A percentile compares a stretch with the other conserved stretches of the same genome.
Conservation (phyloP, 345 rosid species). For the Laguncularia racemosa region DNA sequence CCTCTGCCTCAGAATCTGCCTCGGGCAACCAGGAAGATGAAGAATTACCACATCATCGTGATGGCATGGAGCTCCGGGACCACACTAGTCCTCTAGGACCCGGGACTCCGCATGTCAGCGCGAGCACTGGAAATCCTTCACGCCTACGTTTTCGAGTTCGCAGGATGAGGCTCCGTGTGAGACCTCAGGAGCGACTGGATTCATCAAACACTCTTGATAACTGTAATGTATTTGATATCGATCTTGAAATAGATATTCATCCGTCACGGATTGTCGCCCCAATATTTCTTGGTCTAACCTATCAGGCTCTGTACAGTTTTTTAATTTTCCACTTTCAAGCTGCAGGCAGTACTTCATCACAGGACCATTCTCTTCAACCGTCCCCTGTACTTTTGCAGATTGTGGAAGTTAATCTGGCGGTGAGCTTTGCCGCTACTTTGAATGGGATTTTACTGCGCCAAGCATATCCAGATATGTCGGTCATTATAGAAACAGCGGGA, state of each 20-base stretch:
- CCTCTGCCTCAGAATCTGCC: no score
- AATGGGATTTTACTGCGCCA: constrained; percentile 5
- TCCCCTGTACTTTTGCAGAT: background rate
- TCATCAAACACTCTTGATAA: no score
- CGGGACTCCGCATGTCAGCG: no score
- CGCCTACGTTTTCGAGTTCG: no score
- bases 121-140: no score
- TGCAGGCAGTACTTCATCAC: background rate
- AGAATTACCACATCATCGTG: no score
- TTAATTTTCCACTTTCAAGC: constrained; percentile 7
- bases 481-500: constrained; percentile 1
- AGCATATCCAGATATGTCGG: background rate
- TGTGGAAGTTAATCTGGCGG: background rate
- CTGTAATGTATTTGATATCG: background rate
- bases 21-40: no score
- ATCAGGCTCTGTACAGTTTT: constrained; percentile 4
- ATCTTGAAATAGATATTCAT: no score
- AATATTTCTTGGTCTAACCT: constrained; percentile 3
- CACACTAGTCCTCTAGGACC: no score
- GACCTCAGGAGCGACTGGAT: no score
- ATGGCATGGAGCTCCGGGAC: no score
- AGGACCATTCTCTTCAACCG: background rate
- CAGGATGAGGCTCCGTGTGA: no score
- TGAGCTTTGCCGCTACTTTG: constrained; percentile 7
- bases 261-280: background rate